Evolutionary conservation across 768 basidiomycete species (phyloP).

Genomic region (Amanita molliuscula): DNA sequence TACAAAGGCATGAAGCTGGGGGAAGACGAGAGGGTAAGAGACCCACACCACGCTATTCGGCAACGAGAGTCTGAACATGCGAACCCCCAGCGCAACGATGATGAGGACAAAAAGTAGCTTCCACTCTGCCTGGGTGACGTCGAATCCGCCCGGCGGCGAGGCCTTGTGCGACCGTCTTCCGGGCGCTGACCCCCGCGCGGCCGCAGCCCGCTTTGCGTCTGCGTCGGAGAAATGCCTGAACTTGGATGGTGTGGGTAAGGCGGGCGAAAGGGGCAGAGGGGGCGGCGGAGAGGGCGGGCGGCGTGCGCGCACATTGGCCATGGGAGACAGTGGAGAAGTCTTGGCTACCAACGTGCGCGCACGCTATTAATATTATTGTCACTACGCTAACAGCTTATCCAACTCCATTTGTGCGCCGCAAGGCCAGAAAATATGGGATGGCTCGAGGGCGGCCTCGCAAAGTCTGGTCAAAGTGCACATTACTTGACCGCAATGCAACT

Average conservation of each 20-base stretch:
- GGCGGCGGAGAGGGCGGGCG: slow-evolving; percentile 59
- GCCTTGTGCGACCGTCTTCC: slow-evolving; percentile 26
- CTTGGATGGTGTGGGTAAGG: slow-evolving; percentile 28
- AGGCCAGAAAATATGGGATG: no score
- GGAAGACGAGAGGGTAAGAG: not conserved
- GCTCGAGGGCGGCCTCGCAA: no score
- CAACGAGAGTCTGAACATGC: slow-evolving; percentile 75
- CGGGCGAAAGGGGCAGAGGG: slow-evolving; percentile 22
- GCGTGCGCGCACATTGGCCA: slow-evolving; percentile 53
- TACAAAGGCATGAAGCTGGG: not conserved
- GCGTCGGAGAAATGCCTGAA: slow-evolving; percentile 65
- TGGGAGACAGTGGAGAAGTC: slow-evolving; percentile 4
- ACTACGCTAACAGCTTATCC: no score
- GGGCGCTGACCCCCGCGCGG: slow-evolving; percentile 52
- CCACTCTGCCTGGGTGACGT: slow-evolving; percentile 63
- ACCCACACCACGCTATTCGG: slow-evolving; percentile 91
- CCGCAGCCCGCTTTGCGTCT: slow-evolving; percentile 59
- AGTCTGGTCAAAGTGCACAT: no score
- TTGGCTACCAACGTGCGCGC: no score
- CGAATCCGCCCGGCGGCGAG: slow-evolving; percentile 50
- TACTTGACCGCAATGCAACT: no score
- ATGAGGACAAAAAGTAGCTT: slow-evolving; percentile 59
- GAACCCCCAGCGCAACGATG: slow-evolving; percentile 67
- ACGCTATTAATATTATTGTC: no score
- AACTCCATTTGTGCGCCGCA: no score